Percentiles rank a stretch among this genome's conserved stretches.
Conservation (phyloP, 148 eudicot genomes). For the Talinum fruticosum region DNA sequence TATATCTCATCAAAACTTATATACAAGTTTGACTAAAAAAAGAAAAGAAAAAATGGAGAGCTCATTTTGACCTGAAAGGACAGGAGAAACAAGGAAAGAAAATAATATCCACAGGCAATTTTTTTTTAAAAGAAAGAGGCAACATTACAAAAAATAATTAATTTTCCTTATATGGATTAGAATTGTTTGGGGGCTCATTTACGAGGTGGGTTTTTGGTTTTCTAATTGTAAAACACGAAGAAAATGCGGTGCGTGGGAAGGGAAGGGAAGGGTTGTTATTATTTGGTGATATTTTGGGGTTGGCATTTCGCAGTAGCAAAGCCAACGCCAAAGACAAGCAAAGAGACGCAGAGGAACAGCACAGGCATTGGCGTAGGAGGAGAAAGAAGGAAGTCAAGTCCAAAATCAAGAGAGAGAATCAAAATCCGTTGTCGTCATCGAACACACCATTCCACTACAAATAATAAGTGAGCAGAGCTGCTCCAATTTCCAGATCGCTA, state of each 20-base stretch:
- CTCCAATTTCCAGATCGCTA: neutral
- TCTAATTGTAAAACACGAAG: neutral
- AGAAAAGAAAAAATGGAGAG: too few species aligned
- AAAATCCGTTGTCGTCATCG: slow-evolving; percentile 29
- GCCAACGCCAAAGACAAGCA: neutral
- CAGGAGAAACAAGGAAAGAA: too few species aligned
- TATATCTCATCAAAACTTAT: too few species aligned
- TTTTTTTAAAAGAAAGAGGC: too few species aligned
- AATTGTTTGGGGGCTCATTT: neutral
- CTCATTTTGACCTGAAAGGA: too few species aligned
- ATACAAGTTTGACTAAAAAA: too few species aligned
- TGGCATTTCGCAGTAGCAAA: too few species aligned
- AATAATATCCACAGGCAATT: too few species aligned
- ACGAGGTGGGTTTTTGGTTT: neutral
- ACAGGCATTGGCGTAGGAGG: neutral
- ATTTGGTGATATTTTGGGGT: neutral
- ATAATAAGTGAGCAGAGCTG: neutral
- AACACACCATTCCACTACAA: slow-evolving; percentile 15
- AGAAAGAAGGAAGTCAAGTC: too few species aligned
- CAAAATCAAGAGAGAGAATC: neutral
- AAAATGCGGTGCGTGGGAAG: neutral
- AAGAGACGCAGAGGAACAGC: neutral
- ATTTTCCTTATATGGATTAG: too few species aligned
- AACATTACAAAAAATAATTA: too few species aligned
- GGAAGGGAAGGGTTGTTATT: too few species aligned